Evolutionary conservation across 805 yeast genomes (phyloP), one percentile per base, ranked within the genome.

Genomic region (Schwanniomyces pseudopolymorphus): DNA sequence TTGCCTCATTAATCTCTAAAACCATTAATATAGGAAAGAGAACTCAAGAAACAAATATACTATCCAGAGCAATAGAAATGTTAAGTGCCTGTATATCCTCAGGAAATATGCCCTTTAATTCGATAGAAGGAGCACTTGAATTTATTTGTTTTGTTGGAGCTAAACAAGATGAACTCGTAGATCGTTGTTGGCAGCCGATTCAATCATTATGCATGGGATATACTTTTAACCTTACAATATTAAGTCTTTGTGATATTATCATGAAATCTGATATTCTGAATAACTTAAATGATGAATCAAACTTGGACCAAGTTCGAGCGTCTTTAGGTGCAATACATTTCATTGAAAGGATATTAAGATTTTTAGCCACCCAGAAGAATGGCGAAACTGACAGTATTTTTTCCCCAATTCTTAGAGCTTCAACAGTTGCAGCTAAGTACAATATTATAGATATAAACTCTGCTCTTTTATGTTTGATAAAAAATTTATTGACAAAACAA

Each of bases 111-210:
- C 85, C 86, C 0, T 47, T 61, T 6, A 50, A 61, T 1, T 58
- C 60, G n/a, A 59, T 78, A 21, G 61, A 56, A 17, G 61, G 63
- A 5, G 61, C 72, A 0, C 57, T 81, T 3, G 70, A 69, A 44
- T 68, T 79, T 11, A 54, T 83, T 6, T 75, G 84, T 49, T 77
- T 77, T 2, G 63, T 75, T 1, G 59, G 70, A 25, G 60, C 69
- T 0, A 52, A 70, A 25, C 69, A 72, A 14, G 61, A 69, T 7
- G 56, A 63, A 4, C 64, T 76, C 28, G 57, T 58, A 7, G 67
- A 61, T 4, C 35, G 63, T 5, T 62, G 74, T 1, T 71, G 76
- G 66, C 66, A 67, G 4, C 61, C 75, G 3, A 60, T 80, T 7
- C 54, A 57, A 13, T 66, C 66, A 33, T 55, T 84, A 19, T 57